These are phyloP conservation scores for Skeletonema marinoi DNA, from an alignment of 108 stramenopile genomes.

Conservation along the genomic window DNA sequence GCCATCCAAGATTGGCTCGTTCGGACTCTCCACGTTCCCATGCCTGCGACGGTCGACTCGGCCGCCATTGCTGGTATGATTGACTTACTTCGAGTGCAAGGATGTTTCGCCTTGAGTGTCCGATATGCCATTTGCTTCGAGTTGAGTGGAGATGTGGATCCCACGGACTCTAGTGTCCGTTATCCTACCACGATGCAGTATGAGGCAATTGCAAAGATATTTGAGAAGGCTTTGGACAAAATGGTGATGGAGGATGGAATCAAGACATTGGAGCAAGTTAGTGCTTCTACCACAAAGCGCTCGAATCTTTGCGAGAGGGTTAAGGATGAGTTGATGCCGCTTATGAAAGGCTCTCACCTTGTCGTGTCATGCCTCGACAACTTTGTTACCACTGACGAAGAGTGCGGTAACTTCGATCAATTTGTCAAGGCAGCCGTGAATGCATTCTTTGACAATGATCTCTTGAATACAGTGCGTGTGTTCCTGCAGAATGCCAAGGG, in stretches of 20 bases:
- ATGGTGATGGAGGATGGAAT: slow-evolving; percentile 11
- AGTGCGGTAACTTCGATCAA: neutral
- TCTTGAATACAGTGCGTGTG: slow-evolving; percentile 46
- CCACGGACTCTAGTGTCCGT: neutral
- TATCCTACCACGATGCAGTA: slow-evolving; percentile 50
- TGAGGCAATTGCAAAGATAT: slow-evolving; percentile 50
- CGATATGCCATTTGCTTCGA: slow-evolving; percentile 59
- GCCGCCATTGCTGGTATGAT: slow-evolving; percentile 71
- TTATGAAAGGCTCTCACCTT: neutral
- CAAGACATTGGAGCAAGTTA: slow-evolving; percentile 8
- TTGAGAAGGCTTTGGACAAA: slow-evolving; percentile 54
- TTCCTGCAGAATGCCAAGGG: slow-evolving; percentile 70
- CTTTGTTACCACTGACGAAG: slow-evolving; percentile 17
- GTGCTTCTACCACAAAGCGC: neutral
- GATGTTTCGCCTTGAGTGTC: slow-evolving; percentile 60
- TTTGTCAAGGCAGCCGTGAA: slow-evolving; percentile 39
- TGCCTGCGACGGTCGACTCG: slow-evolving; percentile 61
- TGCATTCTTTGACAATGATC: slow-evolving; percentile 76
- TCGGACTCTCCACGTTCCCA: slow-evolving; percentile 26
- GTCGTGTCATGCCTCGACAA: neutral
- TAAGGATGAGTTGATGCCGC: neutral
- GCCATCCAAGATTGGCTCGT: slow-evolving; percentile 57
- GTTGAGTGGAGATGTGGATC: slow-evolving; percentile 2
- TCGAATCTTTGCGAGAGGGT: neutral
- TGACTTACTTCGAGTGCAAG: slow-evolving; percentile 61